Percentiles rank a stretch among this genome's conserved stretches.
Conservation (phyloP, 148 eudicot genomes). For the Spergularia marina region DNA sequence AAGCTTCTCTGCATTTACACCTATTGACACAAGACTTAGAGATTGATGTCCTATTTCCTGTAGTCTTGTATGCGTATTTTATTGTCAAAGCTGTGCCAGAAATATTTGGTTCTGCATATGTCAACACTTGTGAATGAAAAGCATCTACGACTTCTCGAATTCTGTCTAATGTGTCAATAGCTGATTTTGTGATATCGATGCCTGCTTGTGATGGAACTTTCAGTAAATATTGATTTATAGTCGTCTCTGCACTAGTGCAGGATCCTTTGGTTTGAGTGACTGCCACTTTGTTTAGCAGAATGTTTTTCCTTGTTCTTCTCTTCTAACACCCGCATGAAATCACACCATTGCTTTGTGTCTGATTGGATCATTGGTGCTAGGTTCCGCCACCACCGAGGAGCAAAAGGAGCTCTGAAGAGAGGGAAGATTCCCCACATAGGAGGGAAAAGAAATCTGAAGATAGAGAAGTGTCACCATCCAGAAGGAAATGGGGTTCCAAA, state of each 20-base stretch:
- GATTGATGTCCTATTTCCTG: too few species aligned
- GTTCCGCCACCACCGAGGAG: constrained; percentile 83
- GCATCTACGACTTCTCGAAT: not conserved
- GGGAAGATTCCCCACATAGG: constrained; percentile 39
- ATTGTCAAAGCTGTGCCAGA: not conserved
- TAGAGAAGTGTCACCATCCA: too few species aligned
- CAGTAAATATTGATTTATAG: not conserved
- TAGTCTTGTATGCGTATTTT: too few species aligned
- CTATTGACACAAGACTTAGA: not conserved
- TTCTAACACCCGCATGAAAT: not conserved
- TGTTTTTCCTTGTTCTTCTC: not conserved
- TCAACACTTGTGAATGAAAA: not conserved
- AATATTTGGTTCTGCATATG: not conserved
- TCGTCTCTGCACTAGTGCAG: not conserved
- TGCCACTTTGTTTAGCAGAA: too few species aligned
- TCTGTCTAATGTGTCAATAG: not conserved
- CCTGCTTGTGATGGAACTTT: not conserved
- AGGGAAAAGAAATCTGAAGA: constrained; percentile 46
- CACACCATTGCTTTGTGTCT: not conserved
- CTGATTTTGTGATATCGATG: not conserved
- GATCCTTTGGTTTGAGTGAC: not conserved
- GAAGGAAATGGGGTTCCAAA: too few species aligned
- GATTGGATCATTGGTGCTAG: constrained; percentile 29
- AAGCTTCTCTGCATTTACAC: not conserved
- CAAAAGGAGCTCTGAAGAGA: constrained; percentile 45